Evolutionary conservation across 1,139 yeast species (phyloP).

Genomic region (Blastobotrys capitulatus): DNA sequence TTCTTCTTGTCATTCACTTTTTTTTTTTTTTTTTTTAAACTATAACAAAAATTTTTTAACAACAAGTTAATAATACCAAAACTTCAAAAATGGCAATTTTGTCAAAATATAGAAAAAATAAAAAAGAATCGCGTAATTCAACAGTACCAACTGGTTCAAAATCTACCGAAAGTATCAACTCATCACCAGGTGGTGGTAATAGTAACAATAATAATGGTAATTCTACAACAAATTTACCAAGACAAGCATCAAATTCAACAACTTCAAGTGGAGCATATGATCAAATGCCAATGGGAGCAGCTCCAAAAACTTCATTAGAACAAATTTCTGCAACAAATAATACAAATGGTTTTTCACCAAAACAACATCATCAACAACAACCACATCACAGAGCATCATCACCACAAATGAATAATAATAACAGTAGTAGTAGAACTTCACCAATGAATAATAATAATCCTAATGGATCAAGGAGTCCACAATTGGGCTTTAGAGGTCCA

Average conservation of each 20-base stretch:
- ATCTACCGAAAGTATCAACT: conserved; percentile 5
- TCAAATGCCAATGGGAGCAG: conserved; percentile 12
- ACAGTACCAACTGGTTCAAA: conserved; percentile 15
- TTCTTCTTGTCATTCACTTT: neutral
- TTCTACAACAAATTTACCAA: neutral
- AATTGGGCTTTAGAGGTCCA: conserved; percentile 10
- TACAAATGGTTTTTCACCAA: neutral
- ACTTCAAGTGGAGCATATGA: conserved; percentile 12
- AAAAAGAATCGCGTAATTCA: conserved; percentile 26
- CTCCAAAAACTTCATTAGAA: conserved; percentile 9
- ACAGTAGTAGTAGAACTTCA: neutral
- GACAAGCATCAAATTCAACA: conserved; percentile 11
- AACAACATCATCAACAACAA: neutral
- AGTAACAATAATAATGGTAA: neutral
- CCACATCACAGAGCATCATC: neutral
- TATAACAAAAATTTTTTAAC: too few relatives aligned
- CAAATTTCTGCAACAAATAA: neutral
- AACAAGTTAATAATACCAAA: too few relatives aligned
- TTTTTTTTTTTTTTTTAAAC: neutral
- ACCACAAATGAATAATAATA: neutral
- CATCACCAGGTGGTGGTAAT: neutral
- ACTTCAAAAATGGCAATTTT: conserved; percentile 28
- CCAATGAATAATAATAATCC: neutral
- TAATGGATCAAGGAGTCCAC: conserved; percentile 8
- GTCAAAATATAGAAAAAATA: conserved; percentile 23